Evolutionary conservation across 257 asterid species (phyloP).

Genomic region (Capsicum pubescens): DNA sequence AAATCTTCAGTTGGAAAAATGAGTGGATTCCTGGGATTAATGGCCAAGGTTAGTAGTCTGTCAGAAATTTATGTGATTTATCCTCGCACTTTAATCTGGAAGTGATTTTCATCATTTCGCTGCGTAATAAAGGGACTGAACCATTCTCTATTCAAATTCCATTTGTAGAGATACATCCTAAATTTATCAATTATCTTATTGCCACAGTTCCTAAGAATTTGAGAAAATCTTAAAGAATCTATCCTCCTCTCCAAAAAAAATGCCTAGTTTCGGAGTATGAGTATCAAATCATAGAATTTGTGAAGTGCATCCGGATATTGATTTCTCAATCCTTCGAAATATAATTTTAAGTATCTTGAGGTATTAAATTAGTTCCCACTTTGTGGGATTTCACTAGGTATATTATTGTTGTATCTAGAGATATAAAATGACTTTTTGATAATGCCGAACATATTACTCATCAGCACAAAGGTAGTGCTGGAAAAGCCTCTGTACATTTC

Average conservation of each 20-base stretch:
- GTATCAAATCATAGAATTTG: neutral
- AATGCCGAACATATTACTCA: neutral
- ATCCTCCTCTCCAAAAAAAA: neutral
- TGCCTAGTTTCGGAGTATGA: neutral
- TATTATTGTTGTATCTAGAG: neutral
- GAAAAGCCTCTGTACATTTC: neutral
- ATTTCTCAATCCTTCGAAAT: neutral
- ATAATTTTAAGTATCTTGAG: neutral
- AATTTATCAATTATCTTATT: conserved; percentile 1
- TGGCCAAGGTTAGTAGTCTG: conserved; percentile 65
- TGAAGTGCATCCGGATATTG: neutral
- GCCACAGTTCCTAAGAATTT: neutral
- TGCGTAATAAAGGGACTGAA: neutral
- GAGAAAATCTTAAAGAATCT: neutral
- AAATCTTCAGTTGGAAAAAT: conserved; percentile 52
- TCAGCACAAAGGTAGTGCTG: neutral
- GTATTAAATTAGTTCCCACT: no score
- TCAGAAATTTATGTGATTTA: neutral
- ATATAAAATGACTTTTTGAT: neutral
- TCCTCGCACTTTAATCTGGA: neutral
- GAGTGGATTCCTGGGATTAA: conserved; percentile 53
- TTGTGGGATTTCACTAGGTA: no score
- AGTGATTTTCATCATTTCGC: neutral
- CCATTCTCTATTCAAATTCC: neutral
- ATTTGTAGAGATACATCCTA: neutral